Percentiles rank a stretch among this genome's conserved stretches.
These are phyloP conservation scores for Geotrichum citri-aurantii DNA, from an alignment of 1,139 yeast genomes.

Conservation along the genomic window DNA sequence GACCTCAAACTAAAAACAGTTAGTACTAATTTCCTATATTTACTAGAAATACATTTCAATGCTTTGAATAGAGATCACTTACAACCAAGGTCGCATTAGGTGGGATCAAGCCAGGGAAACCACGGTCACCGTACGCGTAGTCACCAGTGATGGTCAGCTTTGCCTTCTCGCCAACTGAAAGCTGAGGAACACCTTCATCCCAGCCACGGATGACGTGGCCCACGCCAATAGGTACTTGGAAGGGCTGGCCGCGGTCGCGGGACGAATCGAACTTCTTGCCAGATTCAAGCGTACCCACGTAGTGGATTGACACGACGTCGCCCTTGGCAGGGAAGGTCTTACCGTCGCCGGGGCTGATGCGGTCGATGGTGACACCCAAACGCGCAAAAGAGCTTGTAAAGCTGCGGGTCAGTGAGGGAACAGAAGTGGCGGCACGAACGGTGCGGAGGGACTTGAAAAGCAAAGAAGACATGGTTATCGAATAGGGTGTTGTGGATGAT, in stretches of 20 bases:
- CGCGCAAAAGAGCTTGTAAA: constrained; percentile 18
- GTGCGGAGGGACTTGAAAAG: neutral
- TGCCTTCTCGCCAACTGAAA: constrained; percentile 89
- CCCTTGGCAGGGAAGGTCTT: constrained; percentile 79
- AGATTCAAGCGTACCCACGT: constrained; percentile 88
- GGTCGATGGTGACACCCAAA: constrained; percentile 39
- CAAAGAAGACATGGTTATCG: neutral
- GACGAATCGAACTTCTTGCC: constrained; percentile 96
- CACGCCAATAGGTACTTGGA: constrained; percentile 88
- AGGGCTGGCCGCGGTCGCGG: constrained; percentile 88
- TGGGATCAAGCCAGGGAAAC: constrained; percentile 94
- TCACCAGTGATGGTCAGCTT: constrained; percentile 86
- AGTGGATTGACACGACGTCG: constrained; percentile 79
- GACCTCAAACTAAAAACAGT: constrained; percentile 56
- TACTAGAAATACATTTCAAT: neutral
- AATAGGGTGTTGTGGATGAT: neutral
- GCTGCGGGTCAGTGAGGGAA: neutral
- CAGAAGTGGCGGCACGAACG: neutral
- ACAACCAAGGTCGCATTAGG: constrained; percentile 84
- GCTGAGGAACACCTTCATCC: constrained; percentile 89
- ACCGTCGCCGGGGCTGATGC: constrained; percentile 55
- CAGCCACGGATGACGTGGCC: constrained; percentile 96
- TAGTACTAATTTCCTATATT: neutral
- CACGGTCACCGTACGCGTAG: constrained; percentile 90
- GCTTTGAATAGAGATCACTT: constrained; percentile 17